Evolutionary conservation across 805 yeast genomes (phyloP).

Genomic region (Tetrapisispora nanseiensis): DNA sequence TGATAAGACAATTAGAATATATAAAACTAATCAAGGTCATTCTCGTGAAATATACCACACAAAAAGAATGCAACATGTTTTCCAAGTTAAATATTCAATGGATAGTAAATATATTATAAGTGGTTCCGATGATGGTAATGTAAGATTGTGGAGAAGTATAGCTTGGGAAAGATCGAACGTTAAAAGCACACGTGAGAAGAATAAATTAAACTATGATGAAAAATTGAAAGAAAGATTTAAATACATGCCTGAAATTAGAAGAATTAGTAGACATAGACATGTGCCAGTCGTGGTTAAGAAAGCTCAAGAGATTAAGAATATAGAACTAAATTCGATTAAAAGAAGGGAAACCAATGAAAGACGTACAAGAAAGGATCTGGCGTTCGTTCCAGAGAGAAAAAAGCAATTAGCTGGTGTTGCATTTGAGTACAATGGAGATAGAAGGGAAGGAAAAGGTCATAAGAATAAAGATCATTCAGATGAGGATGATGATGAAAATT

Average conservation of each 20-base stretch:
- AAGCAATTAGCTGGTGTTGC: constrained; percentile 83
- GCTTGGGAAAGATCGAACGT: constrained; percentile 80
- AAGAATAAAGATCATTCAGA: constrained; percentile 6
- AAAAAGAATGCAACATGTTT: constrained; percentile 93
- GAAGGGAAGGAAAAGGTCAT: constrained; percentile 8
- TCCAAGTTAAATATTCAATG: constrained; percentile 74
- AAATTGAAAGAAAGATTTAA: constrained; percentile 87
- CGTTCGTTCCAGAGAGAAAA: constrained; percentile 62
- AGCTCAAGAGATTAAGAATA: constrained; percentile 75
- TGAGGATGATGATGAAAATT: constrained; percentile 2
- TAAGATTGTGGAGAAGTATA: constrained; percentile 83
- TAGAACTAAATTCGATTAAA: constrained; percentile 64
- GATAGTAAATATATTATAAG: constrained; percentile 80
- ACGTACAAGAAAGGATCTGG: constrained; percentile 57
- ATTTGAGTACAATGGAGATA: constrained; percentile 39
- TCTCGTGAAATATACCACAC: constrained; percentile 94
- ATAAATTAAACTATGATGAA: constrained; percentile 80
- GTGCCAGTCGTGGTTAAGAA: constrained; percentile 79
- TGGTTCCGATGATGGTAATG: constrained; percentile 95
- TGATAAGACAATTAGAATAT: constrained; percentile 85
- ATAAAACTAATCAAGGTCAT: constrained; percentile 69
- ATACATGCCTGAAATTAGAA: constrained; percentile 90
- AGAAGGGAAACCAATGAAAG: constrained; percentile 77
- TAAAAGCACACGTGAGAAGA: constrained; percentile 68
- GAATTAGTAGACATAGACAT: constrained; percentile 88